A percentile compares a stretch with the other conserved stretches of the same genome.
phyloP scores from a whole-genome alignment of 495 filamentous ascomycete species.

The Penicillium verhagenii region DNA sequence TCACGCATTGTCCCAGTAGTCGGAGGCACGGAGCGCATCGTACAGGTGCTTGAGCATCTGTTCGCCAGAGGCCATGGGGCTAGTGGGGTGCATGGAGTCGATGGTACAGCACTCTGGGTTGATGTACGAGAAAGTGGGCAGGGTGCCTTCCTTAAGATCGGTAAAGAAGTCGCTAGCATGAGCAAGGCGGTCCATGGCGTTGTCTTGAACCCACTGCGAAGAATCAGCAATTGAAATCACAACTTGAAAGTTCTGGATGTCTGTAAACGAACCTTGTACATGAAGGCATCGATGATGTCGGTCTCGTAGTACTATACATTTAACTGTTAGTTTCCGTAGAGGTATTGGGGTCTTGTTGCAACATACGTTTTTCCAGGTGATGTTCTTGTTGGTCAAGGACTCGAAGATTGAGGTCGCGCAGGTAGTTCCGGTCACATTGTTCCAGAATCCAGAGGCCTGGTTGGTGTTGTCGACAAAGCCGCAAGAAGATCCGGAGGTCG shows the following conservation, averaged over 20 bases:
- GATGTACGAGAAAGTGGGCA: conserved; percentile 47
- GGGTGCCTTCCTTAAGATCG: conserved; percentile 43
- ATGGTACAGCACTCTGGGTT: conserved; percentile 50
- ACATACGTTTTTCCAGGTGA: conserved; percentile 39
- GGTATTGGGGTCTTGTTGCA: not conserved
- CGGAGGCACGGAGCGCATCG: conserved; percentile 42
- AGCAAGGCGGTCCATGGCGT: conserved; percentile 37
- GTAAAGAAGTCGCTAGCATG: conserved; percentile 43
- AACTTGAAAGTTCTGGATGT: not conserved
- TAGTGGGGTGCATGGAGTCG: conserved; percentile 46
- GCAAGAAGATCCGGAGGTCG: conserved; percentile 36
- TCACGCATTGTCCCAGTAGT: conserved; percentile 46
- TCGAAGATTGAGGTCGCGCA: conserved; percentile 39
- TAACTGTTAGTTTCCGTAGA: not conserved
- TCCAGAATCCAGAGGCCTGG: conserved; percentile 34
- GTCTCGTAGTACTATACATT: conserved; percentile 40
- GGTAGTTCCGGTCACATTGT: conserved; percentile 37
- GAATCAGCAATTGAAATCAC: conserved; percentile 1
- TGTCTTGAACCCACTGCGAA: conserved; percentile 36
- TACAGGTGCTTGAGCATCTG: conserved; percentile 49
- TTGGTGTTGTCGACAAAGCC: conserved; percentile 33
- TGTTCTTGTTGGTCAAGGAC: conserved; percentile 30
- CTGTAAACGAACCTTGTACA: conserved; percentile 32
- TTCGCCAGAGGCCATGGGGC: conserved; percentile 44
- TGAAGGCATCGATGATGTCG: conserved; percentile 38